Percentiles rank a stretch among this genome's conserved stretches.
These are phyloP conservation scores for Trametes maxima DNA, from an alignment of 768 basidiomycete species.

Conservation along the genomic window DNA sequence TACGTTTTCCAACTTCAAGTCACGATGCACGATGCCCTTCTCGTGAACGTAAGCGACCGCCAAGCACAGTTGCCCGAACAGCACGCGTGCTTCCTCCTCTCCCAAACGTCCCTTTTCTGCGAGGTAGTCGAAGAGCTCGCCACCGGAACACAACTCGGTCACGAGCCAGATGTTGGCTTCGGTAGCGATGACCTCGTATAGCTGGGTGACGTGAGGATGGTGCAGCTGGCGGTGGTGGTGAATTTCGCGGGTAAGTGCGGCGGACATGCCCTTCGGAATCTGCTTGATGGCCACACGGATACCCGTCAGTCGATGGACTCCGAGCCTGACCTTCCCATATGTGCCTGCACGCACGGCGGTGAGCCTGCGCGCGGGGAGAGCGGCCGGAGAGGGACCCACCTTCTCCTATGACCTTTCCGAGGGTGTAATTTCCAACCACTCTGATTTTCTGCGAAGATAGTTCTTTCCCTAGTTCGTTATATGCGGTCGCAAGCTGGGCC, in stretches of 20 bases:
- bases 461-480: conserved; percentile 97
- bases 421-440: conserved; percentile 92
- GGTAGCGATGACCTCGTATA: conserved; percentile 98
- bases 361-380: not conserved
- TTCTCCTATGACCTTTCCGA: conserved; percentile 94
- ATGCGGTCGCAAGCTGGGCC: conserved; percentile 90
- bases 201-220: conserved; percentile 92
- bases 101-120: conserved; percentile 89
- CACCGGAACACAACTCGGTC: conserved; percentile 94
- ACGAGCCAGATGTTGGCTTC: conserved; percentile 97
- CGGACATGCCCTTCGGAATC: conserved; percentile 91
- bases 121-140: conserved; percentile 97
- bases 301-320: conserved; percentile 90
- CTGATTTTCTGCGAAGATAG: conserved; percentile 88
- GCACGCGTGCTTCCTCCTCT: conserved; percentile 78
- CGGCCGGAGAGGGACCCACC: conserved; percentile 48
- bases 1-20: conserved; percentile 96
- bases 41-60: conserved; percentile 93
- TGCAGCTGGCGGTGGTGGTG: conserved; percentile 98
- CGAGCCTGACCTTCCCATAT: conserved; percentile 94
- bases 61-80: conserved; percentile 97
- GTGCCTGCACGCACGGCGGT: conserved; percentile 52
- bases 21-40: conserved; percentile 93
- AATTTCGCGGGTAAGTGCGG: conserved; percentile 93
- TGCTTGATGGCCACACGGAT: conserved; percentile 97